Conservation (phyloP, 495 filamentous ascomycete genomes). For the Xylaria acuta region DNA sequence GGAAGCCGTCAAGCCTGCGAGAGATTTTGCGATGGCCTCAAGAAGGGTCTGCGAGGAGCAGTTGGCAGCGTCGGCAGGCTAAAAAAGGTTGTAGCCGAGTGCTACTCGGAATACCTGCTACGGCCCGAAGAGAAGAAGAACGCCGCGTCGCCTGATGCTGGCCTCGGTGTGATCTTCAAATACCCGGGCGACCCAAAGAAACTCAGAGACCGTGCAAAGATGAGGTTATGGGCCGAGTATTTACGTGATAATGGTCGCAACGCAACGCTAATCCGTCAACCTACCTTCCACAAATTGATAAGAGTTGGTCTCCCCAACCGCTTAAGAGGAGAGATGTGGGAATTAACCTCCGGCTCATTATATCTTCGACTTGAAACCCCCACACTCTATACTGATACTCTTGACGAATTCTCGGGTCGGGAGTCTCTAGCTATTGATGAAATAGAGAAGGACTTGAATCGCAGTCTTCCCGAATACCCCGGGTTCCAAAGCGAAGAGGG, state of each 20-base stretch:
- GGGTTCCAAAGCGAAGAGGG: constrained; percentile 97
- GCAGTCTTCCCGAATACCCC: constrained; percentile 94
- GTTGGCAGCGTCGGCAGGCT: constrained; percentile 87
- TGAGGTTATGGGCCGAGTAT: constrained; percentile 96
- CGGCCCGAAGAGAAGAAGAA: constrained; percentile 64
- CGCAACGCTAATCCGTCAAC: constrained; percentile 87
- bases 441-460: constrained; percentile 97
- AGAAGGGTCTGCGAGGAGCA: constrained; percentile 81
- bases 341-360: constrained; percentile 87
- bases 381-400: constrained; percentile 79
- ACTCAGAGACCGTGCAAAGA: constrained; percentile 92
- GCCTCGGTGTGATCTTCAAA: constrained; percentile 88
- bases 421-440: constrained; percentile 96
- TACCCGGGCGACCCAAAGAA: constrained; percentile 98
- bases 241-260: constrained; percentile 95
- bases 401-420: constrained; percentile 78
- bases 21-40: constrained; percentile 93
- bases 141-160: constrained; percentile 78
- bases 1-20: constrained; percentile 90
- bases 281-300: constrained; percentile 96
- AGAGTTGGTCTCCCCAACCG: constrained; percentile 94
- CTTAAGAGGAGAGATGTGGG: constrained; percentile 94
- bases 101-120: constrained; percentile 93
- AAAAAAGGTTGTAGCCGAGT: constrained; percentile 75
- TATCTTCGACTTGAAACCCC: constrained; percentile 87